phyloP scores from a whole-genome alignment of 305 asterid genomes.

The Fraxinus angustifolia region DNA sequence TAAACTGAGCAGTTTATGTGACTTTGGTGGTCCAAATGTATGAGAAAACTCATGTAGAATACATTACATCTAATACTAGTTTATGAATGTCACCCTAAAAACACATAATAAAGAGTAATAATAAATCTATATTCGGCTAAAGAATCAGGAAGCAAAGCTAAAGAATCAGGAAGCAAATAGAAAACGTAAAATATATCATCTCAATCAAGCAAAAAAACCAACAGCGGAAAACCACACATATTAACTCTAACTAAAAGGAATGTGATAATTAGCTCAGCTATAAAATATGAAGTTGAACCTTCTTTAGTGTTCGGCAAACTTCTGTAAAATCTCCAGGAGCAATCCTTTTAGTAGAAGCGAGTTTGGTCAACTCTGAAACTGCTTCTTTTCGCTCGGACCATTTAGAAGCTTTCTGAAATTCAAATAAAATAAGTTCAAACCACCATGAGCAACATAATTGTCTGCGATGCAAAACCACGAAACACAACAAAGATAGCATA shows the following conservation, averaged over 20 bases:
- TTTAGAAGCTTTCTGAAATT: slow-evolving; percentile 86
- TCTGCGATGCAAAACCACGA: neutral
- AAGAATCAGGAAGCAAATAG: neutral
- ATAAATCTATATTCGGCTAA: neutral
- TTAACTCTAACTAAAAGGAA: neutral
- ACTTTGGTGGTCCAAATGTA: neutral
- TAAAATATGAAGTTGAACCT: slow-evolving; percentile 37
- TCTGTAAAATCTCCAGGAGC: slow-evolving; percentile 97
- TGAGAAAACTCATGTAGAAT: neutral
- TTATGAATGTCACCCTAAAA: neutral
- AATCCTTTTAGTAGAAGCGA: slow-evolving; percentile 87
- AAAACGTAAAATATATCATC: neutral
- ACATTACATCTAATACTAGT: neutral
- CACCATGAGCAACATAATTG: slow-evolving; percentile 5
- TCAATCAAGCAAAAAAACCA: slow-evolving; percentile 7
- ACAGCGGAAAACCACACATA: neutral
- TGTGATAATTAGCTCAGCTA: neutral
- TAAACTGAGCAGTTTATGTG: neutral
- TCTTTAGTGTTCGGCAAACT: slow-evolving; percentile 87
- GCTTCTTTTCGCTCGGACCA: slow-evolving; percentile 99
- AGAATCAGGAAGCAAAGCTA: neutral
- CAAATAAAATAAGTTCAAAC: slow-evolving; percentile 21
- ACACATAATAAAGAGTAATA: neutral
- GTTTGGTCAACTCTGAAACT: slow-evolving; percentile 89
- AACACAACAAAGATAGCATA: neutral